Conservation (phyloP, 176 grass and related monocot genomes). For the Aegilops bicornis region DNA sequence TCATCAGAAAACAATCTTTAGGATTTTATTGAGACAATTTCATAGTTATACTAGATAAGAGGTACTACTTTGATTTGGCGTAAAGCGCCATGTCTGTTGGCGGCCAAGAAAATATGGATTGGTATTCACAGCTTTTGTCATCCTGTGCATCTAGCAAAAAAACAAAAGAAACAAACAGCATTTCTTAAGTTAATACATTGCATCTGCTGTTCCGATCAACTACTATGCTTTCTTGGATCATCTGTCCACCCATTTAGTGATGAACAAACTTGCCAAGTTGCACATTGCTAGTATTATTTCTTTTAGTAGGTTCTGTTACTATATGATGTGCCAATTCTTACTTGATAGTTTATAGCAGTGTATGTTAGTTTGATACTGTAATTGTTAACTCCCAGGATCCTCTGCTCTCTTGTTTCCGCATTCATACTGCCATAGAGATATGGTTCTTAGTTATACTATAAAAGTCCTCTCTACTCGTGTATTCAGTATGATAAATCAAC, state of each 20-base stretch:
- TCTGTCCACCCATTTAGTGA: not conserved
- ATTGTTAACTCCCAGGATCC: not conserved
- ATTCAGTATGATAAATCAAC: constrained; percentile 2
- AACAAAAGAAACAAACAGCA: not conserved
- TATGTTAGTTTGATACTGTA: not conserved
- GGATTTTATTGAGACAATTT: not conserved
- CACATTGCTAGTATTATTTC: not conserved
- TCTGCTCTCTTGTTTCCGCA: not conserved
- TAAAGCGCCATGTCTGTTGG: not conserved
- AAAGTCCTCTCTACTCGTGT: not conserved
- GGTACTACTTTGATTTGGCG: not conserved
- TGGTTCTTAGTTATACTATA: not conserved
- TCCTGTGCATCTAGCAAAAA: not conserved
- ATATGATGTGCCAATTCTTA: not conserved
- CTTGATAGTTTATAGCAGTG: not conserved
- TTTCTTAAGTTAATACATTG: not conserved
- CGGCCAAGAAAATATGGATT: not conserved
- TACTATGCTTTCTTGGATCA: constrained; percentile 13
- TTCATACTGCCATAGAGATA: not conserved
- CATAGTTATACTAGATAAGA: not conserved
- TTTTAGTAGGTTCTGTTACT: not conserved
- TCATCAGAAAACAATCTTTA: not conserved
- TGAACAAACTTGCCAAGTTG: not conserved
- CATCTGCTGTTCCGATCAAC: constrained; percentile 9
- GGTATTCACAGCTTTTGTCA: not conserved